These are phyloP conservation scores for Phanerochaete carnosa DNA, from an alignment of 768 basidiomycete species.

Conservation along the genomic window DNA sequence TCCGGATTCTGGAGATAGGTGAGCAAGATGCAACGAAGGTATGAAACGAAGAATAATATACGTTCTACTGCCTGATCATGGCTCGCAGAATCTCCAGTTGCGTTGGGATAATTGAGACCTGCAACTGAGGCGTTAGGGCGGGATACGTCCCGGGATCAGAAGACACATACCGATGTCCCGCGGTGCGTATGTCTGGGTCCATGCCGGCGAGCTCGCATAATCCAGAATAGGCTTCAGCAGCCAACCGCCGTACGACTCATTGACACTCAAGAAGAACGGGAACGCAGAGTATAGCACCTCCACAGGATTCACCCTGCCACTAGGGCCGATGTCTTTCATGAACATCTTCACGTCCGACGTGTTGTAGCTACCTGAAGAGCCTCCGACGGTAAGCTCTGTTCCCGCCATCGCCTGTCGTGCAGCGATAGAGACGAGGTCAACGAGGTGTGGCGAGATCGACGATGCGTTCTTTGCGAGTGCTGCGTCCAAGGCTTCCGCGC, in stretches of 20 bases:
- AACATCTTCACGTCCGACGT: slow-evolving; percentile 23
- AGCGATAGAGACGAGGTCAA: slow-evolving; percentile 22
- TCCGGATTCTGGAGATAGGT: slow-evolving; percentile 24
- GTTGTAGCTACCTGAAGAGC: slow-evolving; percentile 13
- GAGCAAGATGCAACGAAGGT: not conserved
- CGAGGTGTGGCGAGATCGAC: slow-evolving; percentile 18
- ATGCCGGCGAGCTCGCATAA: slow-evolving; percentile 18
- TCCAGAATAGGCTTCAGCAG: slow-evolving; percentile 26
- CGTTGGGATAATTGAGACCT: slow-evolving; percentile 12
- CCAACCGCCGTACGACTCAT: slow-evolving; percentile 23
- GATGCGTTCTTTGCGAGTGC: slow-evolving; percentile 18
- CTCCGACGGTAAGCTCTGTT: slow-evolving; percentile 22
- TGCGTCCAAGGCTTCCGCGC: slow-evolving; percentile 19
- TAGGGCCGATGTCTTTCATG: slow-evolving; percentile 16
- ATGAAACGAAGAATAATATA: not conserved
- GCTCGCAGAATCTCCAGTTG: not conserved
- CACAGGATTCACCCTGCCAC: slow-evolving; percentile 25
- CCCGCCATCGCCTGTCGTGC: slow-evolving; percentile 22
- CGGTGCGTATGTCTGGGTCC: slow-evolving; percentile 20
- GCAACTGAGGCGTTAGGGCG: not conserved
- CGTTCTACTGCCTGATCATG: slow-evolving; percentile 8
- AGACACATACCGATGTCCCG: slow-evolving; percentile 24
- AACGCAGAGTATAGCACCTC: slow-evolving; percentile 29
- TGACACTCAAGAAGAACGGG: slow-evolving; percentile 28
- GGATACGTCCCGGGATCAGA: not conserved